Evolutionary conservation across 2,329 filamentous ascomycete species (phyloP), one percentile per base, ranked within the genome.

Genomic region (Tolypocladium tundrense): DNA sequence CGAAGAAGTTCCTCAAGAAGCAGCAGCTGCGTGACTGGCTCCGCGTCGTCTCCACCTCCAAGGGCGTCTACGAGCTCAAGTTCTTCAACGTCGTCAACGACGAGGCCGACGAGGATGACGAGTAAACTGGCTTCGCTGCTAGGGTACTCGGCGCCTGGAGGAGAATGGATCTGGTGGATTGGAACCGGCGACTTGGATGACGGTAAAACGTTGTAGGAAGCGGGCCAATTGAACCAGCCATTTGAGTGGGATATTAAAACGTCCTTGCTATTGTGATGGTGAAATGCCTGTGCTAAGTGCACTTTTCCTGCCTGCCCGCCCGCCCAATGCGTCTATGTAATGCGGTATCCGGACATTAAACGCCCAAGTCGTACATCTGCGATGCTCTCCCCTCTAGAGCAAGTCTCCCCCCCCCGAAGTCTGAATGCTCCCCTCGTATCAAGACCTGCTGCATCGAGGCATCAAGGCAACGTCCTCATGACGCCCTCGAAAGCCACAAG

Each of bases 1-100:
- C 94, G 78, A 99, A 99, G 91, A 99, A 99, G 87, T 99, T 96
- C 88, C 88, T 99, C 80, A 99, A 99, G 91, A 99, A 99, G 90
- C 91, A 97, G 85, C 93, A 97, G 87, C 90, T 99, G 77, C 91
- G 94, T 82, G 94, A 99, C 85, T 99, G 94, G 94, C 90, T 99
- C 75, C 92, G 94, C 73, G 93, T 99, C 71, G 94, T 99, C 74
- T 95, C 91, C 70, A 97, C 93, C 76, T 91, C 89, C 77, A 93
- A 93, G 83, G 93, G 94, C 75, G 92, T 97, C 67, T 99, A 99
- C 84, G 92, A 97, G 85, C 88, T 99, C 80, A 92, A 96, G 84
- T 99, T 99, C 92, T 99, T 96, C 91, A 99, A 99, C 85, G 92
- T 99, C 75, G 93, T 97, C 73, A 94, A 96, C 79, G 94, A 99